These are phyloP conservation scores for Hypoxylon sp. DNA, from an alignment of 2,329 filamentous ascomycete genomes.

Conservation along the genomic window DNA sequence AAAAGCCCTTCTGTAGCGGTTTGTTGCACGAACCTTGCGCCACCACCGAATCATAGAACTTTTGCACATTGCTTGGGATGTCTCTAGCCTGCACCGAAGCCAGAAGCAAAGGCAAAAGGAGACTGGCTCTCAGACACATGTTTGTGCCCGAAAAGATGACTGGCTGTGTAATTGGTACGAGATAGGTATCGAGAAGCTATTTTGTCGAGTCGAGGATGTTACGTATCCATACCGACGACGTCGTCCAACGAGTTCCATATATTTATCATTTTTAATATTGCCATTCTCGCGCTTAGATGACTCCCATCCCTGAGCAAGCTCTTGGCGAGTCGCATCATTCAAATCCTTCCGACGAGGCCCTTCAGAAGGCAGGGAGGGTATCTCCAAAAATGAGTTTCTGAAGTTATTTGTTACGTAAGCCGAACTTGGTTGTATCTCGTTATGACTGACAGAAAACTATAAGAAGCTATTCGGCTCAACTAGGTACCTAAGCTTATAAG, in stretches of 20 bases:
- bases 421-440: background rate
- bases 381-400: background rate
- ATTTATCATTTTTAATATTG: background rate
- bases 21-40: conserved; percentile 14
- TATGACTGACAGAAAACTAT: background rate
- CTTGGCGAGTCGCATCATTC: background rate
- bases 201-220: background rate
- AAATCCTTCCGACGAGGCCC: background rate
- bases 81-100: conserved; percentile 13
- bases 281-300: background rate
- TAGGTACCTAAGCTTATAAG: background rate
- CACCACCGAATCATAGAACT: conserved; percentile 20
- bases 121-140: background rate
- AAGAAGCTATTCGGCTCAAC: background rate
- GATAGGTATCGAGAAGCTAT: background rate
- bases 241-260: background rate
- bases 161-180: background rate
- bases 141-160: background rate
- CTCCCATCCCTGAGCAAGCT: background rate
- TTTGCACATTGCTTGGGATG: conserved; percentile 12
- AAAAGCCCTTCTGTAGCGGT: conserved; percentile 19
- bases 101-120: conserved; percentile 3
- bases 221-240: background rate
- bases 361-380: background rate
- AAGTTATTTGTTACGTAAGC: background rate